phyloP scores from a whole-genome alignment of 371 early-diverging fungal genomes.

The Haplosporangium sp. region DNA sequence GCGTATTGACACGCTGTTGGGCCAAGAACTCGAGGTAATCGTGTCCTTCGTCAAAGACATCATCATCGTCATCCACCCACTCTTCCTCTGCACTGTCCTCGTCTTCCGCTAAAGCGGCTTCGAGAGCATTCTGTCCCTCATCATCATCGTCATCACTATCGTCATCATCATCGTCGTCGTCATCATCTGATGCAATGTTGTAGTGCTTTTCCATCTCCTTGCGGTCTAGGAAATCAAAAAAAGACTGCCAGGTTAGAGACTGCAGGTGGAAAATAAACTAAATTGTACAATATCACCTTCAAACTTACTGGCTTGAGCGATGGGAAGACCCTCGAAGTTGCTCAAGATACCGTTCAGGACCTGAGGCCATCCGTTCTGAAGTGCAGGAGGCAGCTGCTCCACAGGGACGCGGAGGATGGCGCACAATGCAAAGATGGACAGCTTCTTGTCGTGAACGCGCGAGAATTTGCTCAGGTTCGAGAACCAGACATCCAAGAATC shows the following conservation, averaged over 20 bases:
- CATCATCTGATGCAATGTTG: conserved; percentile 68
- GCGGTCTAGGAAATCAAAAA: conserved; percentile 26
- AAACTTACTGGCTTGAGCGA: conserved; percentile 82
- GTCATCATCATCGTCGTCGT: conserved; percentile 67
- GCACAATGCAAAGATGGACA: conserved; percentile 83
- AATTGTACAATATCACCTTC: not conserved
- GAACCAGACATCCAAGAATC: conserved; percentile 88
- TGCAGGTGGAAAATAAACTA: not conserved
- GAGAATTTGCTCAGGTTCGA: conserved; percentile 73
- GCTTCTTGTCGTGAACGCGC: conserved; percentile 94
- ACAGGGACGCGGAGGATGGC: conserved; percentile 76
- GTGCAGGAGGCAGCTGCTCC: conserved; percentile 74
- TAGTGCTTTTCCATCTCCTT: conserved; percentile 57
- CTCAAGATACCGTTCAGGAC: conserved; percentile 75
- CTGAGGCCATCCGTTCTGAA: conserved; percentile 79
- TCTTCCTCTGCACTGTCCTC: conserved; percentile 70
- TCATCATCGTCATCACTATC: conserved; percentile 67
- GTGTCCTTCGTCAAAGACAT: conserved; percentile 68
- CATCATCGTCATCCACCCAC: conserved; percentile 65
- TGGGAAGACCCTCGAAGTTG: conserved; percentile 80
- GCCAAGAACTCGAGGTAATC: conserved; percentile 76
- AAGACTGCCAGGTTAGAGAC: not conserved
- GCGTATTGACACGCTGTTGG: conserved; percentile 52
- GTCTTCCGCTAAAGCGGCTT: conserved; percentile 42
- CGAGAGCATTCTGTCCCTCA: conserved; percentile 61